Base-by-base conservation (phyloP, 202 grass and related monocot species). In the Musa balbisiana region DNA sequence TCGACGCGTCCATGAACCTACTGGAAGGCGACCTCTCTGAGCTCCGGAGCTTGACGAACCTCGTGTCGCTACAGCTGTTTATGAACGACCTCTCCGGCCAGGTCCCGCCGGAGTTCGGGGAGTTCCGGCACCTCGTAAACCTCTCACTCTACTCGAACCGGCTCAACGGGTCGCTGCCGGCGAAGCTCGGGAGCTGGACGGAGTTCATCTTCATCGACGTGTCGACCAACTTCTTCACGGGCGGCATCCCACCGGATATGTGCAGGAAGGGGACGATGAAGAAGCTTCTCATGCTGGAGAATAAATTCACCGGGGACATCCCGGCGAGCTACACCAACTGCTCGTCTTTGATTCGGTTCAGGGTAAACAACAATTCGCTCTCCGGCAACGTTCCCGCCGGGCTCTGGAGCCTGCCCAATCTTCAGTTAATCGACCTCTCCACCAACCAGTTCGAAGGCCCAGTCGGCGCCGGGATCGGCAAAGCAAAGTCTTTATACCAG, bases 361-460 rank as follows among this genome's bases (percentile, higher is more conserved):
- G 75, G 43, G 75, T 77, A 19, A 77, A 23, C 62, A 77, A 77
- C 21, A 77, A 77, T 50, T 77, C 60, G 20, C 75, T 77, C 59
- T 26, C 60, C 6, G 75, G 75, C 2, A 21, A 65, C 6, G 75
- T 77, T 77, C 75, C 75, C 8, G 59, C 58, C 1, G 75, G 62
- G 20, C 49, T 77, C 62, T 77, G 75, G 75, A 66, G 75, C 43
- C 62, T 77, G 3, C 75, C 75, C 17, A 77, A 66, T 4, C 20
- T 66, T 21, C 51, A 77, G 21, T 65, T 77, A 65, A 52, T 77
- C 14, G 75, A 77, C 21, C 75, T 77, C 11, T n/a, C 59, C n/a
- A 10, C 11, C 21, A 77, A 77, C 75, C 60, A 77, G 27, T 77
- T 77, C 6, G 75, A 77, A 66, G 75, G 75, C 16, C 19, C 43